Percentiles rank a stretch among this genome's conserved stretches.
Evolutionary conservation across 176 grass and related monocot species (phyloP).

Genomic region (Cocos nucifera): DNA sequence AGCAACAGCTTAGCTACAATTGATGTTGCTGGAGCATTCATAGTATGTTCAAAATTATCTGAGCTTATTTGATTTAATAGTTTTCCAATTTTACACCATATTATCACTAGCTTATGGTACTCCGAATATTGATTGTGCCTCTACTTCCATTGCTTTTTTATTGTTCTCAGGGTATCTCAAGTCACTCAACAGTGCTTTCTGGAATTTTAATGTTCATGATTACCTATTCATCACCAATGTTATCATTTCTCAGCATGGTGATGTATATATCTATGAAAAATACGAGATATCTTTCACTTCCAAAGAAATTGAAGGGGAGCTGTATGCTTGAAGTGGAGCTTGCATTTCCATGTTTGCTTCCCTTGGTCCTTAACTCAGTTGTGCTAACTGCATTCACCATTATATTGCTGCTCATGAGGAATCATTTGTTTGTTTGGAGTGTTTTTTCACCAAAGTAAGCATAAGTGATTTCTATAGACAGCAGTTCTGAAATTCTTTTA

Average conservation of each 20-base stretch:
- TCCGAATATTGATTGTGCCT: not conserved
- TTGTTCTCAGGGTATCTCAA: constrained; percentile 71
- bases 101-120: not conserved
- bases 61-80: too few relatives aligned
- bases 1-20: constrained; percentile 86
- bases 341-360: constrained; percentile 54
- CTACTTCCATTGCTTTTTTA: constrained; percentile 11
- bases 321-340: constrained; percentile 33
- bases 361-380: constrained; percentile 65
- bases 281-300: constrained; percentile 16
- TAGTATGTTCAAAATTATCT: constrained; percentile 30
- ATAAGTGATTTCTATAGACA: constrained; percentile 2
- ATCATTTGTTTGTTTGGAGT: constrained; percentile 96
- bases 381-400: constrained; percentile 70
- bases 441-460: constrained; percentile 98
- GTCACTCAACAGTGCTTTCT: constrained; percentile 62
- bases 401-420: constrained; percentile 80
- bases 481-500: not conserved
- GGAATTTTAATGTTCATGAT: constrained; percentile 83
- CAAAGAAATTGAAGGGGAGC: constrained; percentile 28
- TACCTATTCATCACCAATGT: constrained; percentile 61
- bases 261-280: constrained; percentile 44
- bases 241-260: constrained; percentile 58
- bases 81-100: too few relatives aligned
- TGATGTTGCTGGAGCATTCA: constrained; percentile 89